Evolutionary conservation across 306 rosid species (phyloP), one percentile per base, ranked within the genome.

Genomic region (Abrus pulchellus): DNA sequence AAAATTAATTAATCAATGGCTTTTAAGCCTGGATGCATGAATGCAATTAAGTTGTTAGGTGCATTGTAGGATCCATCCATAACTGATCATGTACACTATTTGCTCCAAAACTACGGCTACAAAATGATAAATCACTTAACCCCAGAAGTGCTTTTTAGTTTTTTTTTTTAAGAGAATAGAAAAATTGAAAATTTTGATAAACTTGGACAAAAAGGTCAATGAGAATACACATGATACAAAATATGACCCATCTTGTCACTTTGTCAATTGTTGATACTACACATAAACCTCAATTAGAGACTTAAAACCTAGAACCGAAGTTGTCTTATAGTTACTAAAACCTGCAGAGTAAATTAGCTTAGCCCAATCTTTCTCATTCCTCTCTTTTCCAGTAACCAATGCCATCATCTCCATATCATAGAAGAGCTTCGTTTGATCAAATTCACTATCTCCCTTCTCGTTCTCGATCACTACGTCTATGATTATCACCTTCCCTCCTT

Each of bases 401-500:
- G 32, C 77, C 85, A 82, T 68, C 85, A 82, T 82, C 66, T 27
- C 29, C 81, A 82, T 57, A 49, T 82, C 85, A 48, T 67, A 82
- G 32, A 56, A 82, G 10, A 75, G 55, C 7, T 89, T 87, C 0
- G 86, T 77, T 33, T 86, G 78, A 38, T n/a, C 28, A 0, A 47
- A 47, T 20, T 79, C 66, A 1, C 81, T 79, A 29, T 86, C 82
- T 3, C 28, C 83, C 3, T 74, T 77, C 32, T 79, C 10, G 2
- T 82, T 82, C 43, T 44, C 86, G 14, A 89, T 43, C 76, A 82
- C 72, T 84, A 86, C 85, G 44, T 89, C 92, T 72, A 89, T 82
- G 60, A 89, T 54, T 0, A 89, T 77, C 71, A 89, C 80, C 57
- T 89, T 82, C 68, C 64, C 76, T 76, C 28, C 30, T 50, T 81